Evolutionary conservation across 1,284 basidiomycete genomes (phyloP).

Genomic region (Austroboletus niveus): DNA sequence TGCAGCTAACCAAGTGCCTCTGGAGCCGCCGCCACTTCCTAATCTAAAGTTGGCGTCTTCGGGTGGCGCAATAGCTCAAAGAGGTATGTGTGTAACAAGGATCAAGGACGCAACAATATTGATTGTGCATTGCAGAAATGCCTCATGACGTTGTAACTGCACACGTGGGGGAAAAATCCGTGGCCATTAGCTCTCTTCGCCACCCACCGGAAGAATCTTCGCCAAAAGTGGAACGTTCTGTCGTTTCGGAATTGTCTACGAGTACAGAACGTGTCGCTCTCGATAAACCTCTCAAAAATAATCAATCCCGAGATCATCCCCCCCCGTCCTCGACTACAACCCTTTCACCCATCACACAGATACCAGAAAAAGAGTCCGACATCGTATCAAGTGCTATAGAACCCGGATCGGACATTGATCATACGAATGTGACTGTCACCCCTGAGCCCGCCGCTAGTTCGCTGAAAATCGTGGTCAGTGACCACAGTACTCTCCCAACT

Average conservation of each 20-base stretch:
- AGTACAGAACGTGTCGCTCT: constrained; percentile 10
- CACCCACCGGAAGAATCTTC: constrained; percentile 5
- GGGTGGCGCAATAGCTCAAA: constrained; percentile 3
- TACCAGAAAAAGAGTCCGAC: constrained; percentile 16
- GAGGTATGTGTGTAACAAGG: constrained; percentile 15
- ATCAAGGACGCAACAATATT: constrained; percentile 6
- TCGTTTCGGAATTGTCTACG: constrained; percentile 4
- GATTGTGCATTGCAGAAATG: constrained; percentile 16
- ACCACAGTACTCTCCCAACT: constrained; percentile 23
- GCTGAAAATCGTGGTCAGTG: constrained; percentile 32
- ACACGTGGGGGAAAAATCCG: constrained; percentile 12
- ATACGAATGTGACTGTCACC: constrained; percentile 8
- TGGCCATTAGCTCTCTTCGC: constrained; percentile 2
- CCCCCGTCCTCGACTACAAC: constrained; percentile 10
- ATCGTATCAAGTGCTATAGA: constrained; percentile 10
- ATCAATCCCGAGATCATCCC: constrained; percentile 7
- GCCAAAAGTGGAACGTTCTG: constrained; percentile 4
- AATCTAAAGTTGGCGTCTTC: constrained; percentile 8
- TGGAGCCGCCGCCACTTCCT: constrained; percentile 8
- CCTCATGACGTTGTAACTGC: constrained; percentile 8
- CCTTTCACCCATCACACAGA: constrained; percentile 12
- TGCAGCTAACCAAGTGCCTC: constrained; percentile 3
- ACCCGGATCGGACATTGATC: constrained; percentile 8
- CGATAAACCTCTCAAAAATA: constrained; percentile 5
- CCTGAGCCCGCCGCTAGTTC: constrained; percentile 12